Conservation (phyloP, 2,329 filamentous ascomycete genomes). For the Cucurbitaria berberidis region DNA sequence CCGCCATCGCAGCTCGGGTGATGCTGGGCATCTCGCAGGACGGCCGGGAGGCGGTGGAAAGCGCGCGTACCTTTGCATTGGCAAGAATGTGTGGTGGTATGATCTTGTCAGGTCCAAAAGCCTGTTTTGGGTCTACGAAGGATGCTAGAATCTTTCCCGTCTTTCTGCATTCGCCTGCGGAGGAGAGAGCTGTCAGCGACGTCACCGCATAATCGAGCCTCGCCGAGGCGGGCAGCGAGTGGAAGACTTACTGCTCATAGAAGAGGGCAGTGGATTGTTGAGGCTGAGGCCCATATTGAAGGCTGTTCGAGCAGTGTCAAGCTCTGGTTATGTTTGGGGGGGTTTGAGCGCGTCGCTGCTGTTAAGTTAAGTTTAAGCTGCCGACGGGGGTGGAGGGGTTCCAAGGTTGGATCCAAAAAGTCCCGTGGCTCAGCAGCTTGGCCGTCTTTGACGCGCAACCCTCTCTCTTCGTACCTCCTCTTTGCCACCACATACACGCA, state of each 20-base stretch:
- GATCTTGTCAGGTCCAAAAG: slow-evolving; percentile 95
- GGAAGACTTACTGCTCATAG: slow-evolving; percentile 57
- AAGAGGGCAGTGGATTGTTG: slow-evolving; percentile 62
- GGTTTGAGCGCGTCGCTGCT: background rate
- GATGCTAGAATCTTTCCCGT: slow-evolving; percentile 93
- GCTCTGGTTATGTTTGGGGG: slow-evolving; percentile 5
- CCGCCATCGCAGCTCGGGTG: slow-evolving; percentile 1
- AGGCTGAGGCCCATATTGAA: slow-evolving; percentile 54
- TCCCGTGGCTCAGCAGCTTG: slow-evolving; percentile 1
- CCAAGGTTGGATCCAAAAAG: background rate
- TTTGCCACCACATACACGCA: background rate
- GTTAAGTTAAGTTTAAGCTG: background rate
- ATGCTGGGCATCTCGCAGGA: slow-evolving; percentile 9
- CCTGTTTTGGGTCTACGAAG: slow-evolving; percentile 90
- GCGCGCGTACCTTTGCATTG: slow-evolving; percentile 76
- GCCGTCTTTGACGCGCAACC: background rate
- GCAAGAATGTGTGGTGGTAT: slow-evolving; percentile 90
- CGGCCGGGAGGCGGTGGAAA: slow-evolving; percentile 6
- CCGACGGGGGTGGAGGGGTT: background rate
- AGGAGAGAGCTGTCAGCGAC: slow-evolving; percentile 41
- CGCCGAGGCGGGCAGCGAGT: slow-evolving; percentile 1
- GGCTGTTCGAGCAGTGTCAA: background rate
- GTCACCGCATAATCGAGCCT: slow-evolving; percentile 26
- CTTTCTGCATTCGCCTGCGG: slow-evolving; percentile 92
- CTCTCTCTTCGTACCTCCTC: background rate